Percentiles rank a stretch among this genome's conserved stretches.
Evolutionary conservation across 163 green algal genomes (phyloP).

Genomic region (Volvox carteri): DNA sequence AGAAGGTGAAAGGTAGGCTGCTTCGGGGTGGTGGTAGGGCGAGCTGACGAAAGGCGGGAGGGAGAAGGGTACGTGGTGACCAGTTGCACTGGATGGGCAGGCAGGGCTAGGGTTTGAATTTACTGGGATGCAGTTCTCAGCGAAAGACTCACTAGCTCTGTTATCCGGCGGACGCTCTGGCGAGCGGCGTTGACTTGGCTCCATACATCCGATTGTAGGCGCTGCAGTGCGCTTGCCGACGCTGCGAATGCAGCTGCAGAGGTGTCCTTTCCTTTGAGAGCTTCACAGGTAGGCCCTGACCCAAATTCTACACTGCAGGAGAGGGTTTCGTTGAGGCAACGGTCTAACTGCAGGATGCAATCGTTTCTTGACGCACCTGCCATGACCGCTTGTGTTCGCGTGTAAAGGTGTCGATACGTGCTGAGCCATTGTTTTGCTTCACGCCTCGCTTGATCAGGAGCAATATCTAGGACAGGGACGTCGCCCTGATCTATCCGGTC

Average conservation of each 20-base stretch:
- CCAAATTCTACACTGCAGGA: conserved; percentile 15
- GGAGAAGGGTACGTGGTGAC: not conserved
- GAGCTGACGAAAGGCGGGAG: not conserved
- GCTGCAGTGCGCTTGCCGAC: not conserved
- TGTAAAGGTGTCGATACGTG: not conserved
- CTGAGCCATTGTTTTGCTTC: conserved; percentile 13
- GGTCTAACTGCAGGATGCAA: no score
- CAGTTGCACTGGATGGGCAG: no score
- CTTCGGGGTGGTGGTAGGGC: no score
- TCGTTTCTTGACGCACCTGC: not conserved
- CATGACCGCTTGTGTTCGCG: not conserved
- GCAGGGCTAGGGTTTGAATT: no score
- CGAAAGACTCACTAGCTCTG: not conserved
- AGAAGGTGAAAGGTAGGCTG: no score
- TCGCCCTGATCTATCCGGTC: not conserved
- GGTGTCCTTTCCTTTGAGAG: not conserved
- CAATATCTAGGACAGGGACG: conserved; percentile 9
- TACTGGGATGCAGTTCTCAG: no score
- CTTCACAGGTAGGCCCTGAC: not conserved
- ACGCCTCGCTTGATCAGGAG: conserved; percentile 33
- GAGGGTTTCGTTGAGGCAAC: no score
- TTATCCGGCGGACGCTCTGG: not conserved
- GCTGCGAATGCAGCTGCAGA: not conserved
- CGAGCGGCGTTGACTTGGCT: conserved; percentile 7
- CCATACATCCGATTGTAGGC: conserved; percentile 9